Conservation (phyloP, 441 rosid genomes). For the Arabidopsis lyrata region DNA sequence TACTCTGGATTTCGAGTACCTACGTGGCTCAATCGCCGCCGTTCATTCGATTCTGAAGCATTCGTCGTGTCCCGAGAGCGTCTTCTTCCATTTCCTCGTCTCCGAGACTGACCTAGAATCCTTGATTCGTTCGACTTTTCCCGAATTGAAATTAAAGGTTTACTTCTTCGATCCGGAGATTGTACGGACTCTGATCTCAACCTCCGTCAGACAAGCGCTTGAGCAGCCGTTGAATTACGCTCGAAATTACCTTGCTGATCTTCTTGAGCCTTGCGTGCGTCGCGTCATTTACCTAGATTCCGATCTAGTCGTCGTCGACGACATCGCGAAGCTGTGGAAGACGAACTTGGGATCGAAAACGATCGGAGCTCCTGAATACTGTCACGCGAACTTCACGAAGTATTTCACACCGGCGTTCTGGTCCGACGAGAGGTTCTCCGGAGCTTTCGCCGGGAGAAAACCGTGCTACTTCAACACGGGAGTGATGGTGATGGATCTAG, state of each 20-base stretch:
- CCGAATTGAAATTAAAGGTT: slow-evolving; percentile 75
- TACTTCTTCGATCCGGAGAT: slow-evolving; percentile 82
- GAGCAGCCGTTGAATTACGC: slow-evolving; percentile 94
- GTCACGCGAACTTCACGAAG: slow-evolving; percentile 85
- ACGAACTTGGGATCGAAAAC: slow-evolving; percentile 67
- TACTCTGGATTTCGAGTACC: slow-evolving; percentile 46
- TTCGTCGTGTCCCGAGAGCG: slow-evolving; percentile 71
- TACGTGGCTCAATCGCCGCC: slow-evolving; percentile 81
- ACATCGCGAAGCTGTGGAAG: slow-evolving; percentile 71
- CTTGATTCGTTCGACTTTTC: slow-evolving; percentile 78
- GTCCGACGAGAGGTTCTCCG: slow-evolving; percentile 54
- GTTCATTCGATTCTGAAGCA: slow-evolving; percentile 80
- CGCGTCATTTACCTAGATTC: slow-evolving; percentile 84
- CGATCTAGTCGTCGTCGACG: slow-evolving; percentile 81
- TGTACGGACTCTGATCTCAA: slow-evolving; percentile 70
- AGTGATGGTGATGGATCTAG: slow-evolving; percentile 90
- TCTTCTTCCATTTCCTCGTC: slow-evolving; percentile 87
- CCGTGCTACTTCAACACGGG: slow-evolving; percentile 91
- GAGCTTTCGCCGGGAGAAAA: slow-evolving; percentile 58
- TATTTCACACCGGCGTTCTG: slow-evolving; percentile 76
- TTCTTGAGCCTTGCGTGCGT: slow-evolving; percentile 77
- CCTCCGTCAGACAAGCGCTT: slow-evolving; percentile 87
- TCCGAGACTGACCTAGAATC: slow-evolving; percentile 62
- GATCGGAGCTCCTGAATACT: slow-evolving; percentile 91
- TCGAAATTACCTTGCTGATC: slow-evolving; percentile 75